Base-by-base conservation (phyloP, 768 basidiomycete genomes). In the Collybiopsis luxurians region DNA sequence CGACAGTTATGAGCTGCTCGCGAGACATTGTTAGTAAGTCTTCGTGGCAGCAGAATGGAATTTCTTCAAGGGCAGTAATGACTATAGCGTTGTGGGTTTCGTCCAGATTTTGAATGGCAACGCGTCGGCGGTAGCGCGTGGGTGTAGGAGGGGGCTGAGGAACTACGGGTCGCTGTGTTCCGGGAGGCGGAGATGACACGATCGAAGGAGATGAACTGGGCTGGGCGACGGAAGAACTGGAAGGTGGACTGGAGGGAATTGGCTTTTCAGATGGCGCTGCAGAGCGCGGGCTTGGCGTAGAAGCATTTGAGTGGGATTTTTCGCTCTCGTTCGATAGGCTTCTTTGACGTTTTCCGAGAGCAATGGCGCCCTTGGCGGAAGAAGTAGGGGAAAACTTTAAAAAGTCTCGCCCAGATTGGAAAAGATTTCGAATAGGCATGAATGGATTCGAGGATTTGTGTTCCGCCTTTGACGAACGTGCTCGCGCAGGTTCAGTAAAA, bases 1-100 rank as follows among this genome's bases (percentile, higher is more conserved):
- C 87, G 15, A 85, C 85, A 0, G 55, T 66, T 45, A 83, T 64
- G 43, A 90, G 80, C 57, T 81, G 73, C 1, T 67, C 44, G 40
- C 80, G 81, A 3, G 79, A 62, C 88, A 90, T 89, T 1, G 79
- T 76, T 53, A 88, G 63, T 40, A 89, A 76, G 61, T 90, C 87
- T 58, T 87, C 85, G 64, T 90, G 86, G 67, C 86, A 88, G 69
- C 85, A 86, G 70, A 89, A 90, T 0, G 87, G 87, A 10, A 79
- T 72, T 23, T 67, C 68, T 40, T 77, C 72, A 12, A 90, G 74
- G 5, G 86, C 76, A 0, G 84, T 88, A 66, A 89, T 81, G 38
- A 89, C 75, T 40, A 89, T 72, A 7, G 80, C 82, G 60, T 84
- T 79, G 50, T 79, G 77, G 2, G 78, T 69, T 15, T 67, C 64